These are phyloP conservation scores for Neoascochyta sp. DNA, from an alignment of 2,329 filamentous ascomycete species.

Conservation along the genomic window DNA sequence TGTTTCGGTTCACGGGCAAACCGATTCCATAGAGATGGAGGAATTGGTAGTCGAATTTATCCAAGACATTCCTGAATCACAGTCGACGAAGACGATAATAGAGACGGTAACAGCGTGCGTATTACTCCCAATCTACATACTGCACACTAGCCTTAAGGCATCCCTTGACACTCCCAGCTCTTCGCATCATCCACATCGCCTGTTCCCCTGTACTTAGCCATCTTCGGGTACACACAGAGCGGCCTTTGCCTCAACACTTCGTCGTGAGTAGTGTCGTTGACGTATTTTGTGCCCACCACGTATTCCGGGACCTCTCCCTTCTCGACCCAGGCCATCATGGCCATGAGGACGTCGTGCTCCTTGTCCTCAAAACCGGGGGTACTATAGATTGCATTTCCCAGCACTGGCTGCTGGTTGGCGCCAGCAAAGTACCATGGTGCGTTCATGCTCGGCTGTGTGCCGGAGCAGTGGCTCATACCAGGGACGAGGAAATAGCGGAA, in stretches of 20 bases:
- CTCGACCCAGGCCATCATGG: conserved; percentile 48
- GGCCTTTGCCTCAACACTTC: conserved; percentile 28
- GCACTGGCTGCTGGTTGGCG: conserved; percentile 7
- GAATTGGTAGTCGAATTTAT: no score
- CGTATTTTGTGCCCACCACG: conserved; percentile 30
- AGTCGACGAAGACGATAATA: no score
- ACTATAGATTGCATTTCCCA: conserved; percentile 14
- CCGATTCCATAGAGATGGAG: no score
- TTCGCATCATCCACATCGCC: conserved; percentile 23
- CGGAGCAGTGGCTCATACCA: conserved; percentile 44
- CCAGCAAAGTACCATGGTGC: conserved; percentile 49
- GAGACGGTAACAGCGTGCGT: no score
- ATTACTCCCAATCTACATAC: no score
- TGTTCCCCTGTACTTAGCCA: conserved; percentile 27
- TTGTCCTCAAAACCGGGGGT: conserved; percentile 34
- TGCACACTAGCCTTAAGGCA: no score
- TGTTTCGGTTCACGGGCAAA: no score
- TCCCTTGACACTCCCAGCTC: conserved; percentile 29
- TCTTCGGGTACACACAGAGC: conserved; percentile 35
- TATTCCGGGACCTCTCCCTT: conserved; percentile 39
- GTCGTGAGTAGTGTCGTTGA: conserved; percentile 18
- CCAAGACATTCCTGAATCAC: no score
- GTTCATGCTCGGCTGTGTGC: conserved; percentile 32
- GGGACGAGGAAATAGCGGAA: conserved; percentile 46
- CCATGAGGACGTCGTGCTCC: conserved; percentile 45